A percentile compares a stretch with the other conserved stretches of the same genome.
Evolutionary conservation across 441 rosid species (phyloP).

Genomic region (Adansonia rubrostipa): DNA sequence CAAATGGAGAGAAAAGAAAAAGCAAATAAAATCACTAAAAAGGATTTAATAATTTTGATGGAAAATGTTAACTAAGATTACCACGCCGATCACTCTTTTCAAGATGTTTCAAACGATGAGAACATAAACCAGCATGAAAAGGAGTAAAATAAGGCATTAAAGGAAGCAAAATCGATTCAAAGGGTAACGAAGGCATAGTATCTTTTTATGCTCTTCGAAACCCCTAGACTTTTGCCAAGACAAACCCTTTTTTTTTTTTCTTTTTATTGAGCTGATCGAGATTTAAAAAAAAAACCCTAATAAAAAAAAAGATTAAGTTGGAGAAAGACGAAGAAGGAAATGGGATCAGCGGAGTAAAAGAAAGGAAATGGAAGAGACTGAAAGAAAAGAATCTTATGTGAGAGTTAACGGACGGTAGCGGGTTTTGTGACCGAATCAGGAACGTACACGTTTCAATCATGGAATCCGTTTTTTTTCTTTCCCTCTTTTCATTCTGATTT

Average conservation of each 20-base stretch:
- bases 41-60: background rate
- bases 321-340: background rate
- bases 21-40: background rate
- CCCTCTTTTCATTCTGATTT: too few relatives aligned
- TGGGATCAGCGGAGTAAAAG: background rate
- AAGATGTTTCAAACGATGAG: slow-evolving; percentile 84
- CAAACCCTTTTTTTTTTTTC: background rate
- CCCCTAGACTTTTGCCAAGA: slow-evolving; percentile 37
- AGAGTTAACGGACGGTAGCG: background rate
- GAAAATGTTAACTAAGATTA: slow-evolving; percentile 68
- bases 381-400: background rate
- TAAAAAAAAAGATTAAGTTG: background rate
- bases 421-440: background rate
- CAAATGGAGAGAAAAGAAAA: background rate
- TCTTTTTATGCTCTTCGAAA: slow-evolving; percentile 65
- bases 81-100: slow-evolving; percentile 92
- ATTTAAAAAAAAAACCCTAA: background rate
- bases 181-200: slow-evolving; percentile 74
- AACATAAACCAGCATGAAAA: slow-evolving; percentile 58
- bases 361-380: background rate
- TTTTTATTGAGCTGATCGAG: background rate
- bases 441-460: background rate
- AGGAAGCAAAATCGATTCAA: slow-evolving; percentile 38
- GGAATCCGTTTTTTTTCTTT: background rate
- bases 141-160: slow-evolving; percentile 56